A percentile compares a stretch with the other conserved stretches of the same genome.
These are phyloP conservation scores for Fusarium sp. DNA, from an alignment of 2,329 filamentous ascomycete genomes.

Conservation along the genomic window DNA sequence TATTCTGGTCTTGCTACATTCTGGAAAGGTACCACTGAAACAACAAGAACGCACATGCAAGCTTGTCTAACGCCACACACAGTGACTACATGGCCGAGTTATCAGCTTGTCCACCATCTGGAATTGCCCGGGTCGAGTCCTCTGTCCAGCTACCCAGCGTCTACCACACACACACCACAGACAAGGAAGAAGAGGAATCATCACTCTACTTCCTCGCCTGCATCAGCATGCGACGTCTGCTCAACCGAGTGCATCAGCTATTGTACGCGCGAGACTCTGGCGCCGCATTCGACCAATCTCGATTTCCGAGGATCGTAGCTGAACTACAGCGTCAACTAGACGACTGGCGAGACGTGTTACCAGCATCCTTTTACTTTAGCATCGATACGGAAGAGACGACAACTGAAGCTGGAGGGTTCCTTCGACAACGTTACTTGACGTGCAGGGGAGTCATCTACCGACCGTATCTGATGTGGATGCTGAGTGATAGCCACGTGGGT, in stretches of 20 bases:
- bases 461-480: slow-evolving; percentile 62
- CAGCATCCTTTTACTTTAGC: slow-evolving; percentile 54
- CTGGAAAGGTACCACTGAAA: slow-evolving; percentile 55
- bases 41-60: no score
- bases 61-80: rapidly evolving
- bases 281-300: slow-evolving; percentile 55
- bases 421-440: slow-evolving; percentile 62
- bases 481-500: slow-evolving; percentile 49
- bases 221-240: slow-evolving; percentile 60
- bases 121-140: slow-evolving; percentile 62
- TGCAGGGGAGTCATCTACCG: slow-evolving; percentile 64
- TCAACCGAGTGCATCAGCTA: slow-evolving; percentile 61
- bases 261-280: slow-evolving; percentile 59
- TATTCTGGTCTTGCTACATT: slow-evolving; percentile 67
- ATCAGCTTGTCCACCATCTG: slow-evolving; percentile 60
- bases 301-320: slow-evolving; percentile 59
- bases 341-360: slow-evolving; percentile 60
- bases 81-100: slow-evolving; percentile 65
- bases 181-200: slow-evolving; percentile 56
- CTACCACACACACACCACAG: slow-evolving; percentile 56
- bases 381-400: slow-evolving; percentile 44
- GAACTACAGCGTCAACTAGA: slow-evolving; percentile 61
- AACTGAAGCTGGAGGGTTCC: slow-evolving; percentile 58
- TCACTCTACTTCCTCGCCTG: slow-evolving; percentile 65
- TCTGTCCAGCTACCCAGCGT: slow-evolving; percentile 59